Base-by-base conservation (phyloP, 177 flowering plant species). In the Vitis hybrid region DNA sequence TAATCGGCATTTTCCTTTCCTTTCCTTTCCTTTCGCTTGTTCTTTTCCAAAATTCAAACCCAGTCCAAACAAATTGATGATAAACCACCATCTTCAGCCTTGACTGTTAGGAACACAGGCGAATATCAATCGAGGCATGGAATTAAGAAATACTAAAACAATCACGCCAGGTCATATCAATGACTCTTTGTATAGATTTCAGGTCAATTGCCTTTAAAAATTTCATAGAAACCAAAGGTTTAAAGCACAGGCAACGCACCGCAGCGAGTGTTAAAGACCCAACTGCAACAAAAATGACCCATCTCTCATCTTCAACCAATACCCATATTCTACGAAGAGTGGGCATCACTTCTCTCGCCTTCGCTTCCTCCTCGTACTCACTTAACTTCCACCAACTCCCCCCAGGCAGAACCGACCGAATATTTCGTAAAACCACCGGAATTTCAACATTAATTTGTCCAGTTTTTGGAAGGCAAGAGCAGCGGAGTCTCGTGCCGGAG, bases 311-410 rank as follows among this genome's bases (percentile, higher is more conserved):
- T 3, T 50, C 69, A 59, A 79, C 50, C 49, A 75, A 70, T 4
- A 2, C 34, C 82, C 82, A 75, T 58, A 75, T 66, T 50, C 82
- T 64, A 3, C 70, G 60, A 55, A 75, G 76, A 65, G 70, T 79
- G 8, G 40, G 5, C 51, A 21, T 2, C 11, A 60, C 64, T 10
- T 69, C 66, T 10, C 66, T 32, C 17, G 71, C 18, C 13, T 67
- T 34, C 34, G n/a, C 66, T 14, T 3, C 65, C 10, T 66, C 64
- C 15, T 67, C 49, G 4, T 3, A 10, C 14, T 69, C 75, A 8
- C 21, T 3, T 13, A 78, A 55, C 6, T 23, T 65, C 78, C 81
- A 74, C 81, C 77, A 69, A 54, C 73, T 70, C 1, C 73, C 74
- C 10, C 80, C 70, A 1, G 74, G 64, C 23, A 51, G 12, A 2